Conservation (phyloP, 192 early-diverging fungal genomes). For the Thamnidium elegans region DNA sequence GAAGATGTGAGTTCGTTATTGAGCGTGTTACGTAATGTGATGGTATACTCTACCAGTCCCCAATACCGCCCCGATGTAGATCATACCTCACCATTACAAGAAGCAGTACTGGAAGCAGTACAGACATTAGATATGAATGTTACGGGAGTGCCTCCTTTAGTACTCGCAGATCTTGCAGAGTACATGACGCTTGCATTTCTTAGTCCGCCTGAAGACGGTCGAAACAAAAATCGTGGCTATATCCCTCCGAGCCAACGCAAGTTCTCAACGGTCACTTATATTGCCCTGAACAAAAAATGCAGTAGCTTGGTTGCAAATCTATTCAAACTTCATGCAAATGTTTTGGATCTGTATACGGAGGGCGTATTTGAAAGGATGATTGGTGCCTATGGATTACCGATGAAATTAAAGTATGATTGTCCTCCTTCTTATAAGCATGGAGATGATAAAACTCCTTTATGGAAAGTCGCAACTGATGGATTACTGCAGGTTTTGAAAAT, state of each 20-base stretch:
- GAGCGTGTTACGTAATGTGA: slow-evolving; percentile 47
- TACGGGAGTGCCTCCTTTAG: slow-evolving; percentile 20
- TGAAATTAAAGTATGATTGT: slow-evolving; percentile 74
- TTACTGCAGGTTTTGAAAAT: slow-evolving; percentile 56
- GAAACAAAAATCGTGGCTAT: slow-evolving; percentile 6
- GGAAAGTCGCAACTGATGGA: slow-evolving; percentile 65
- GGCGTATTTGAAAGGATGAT: slow-evolving; percentile 54
- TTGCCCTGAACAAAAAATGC: slow-evolving; percentile 67
- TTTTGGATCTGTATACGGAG: slow-evolving; percentile 50
- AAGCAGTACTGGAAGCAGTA: slow-evolving; percentile 60
- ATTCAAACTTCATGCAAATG: slow-evolving; percentile 51
- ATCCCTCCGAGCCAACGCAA: slow-evolving; percentile 30
- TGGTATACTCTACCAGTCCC: slow-evolving; percentile 63
- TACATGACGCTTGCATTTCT: slow-evolving; percentile 44
- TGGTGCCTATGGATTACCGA: slow-evolving; percentile 60
- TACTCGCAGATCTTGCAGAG: slow-evolving; percentile 42
- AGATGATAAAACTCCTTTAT: slow-evolving; percentile 62
- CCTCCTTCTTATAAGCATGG: slow-evolving; percentile 64
- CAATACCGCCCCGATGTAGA: slow-evolving; percentile 59
- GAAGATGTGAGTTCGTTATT: slow-evolving; percentile 53
- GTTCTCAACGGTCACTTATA: slow-evolving; percentile 60
- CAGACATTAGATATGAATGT: slow-evolving; percentile 35
- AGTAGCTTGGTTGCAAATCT: slow-evolving; percentile 52
- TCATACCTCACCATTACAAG: slow-evolving; percentile 64
- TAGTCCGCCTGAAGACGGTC: slow-evolving; percentile 28